phyloP scores from a whole-genome alignment of 495 filamentous ascomycete genomes.

The Penicillium flavigenum region DNA sequence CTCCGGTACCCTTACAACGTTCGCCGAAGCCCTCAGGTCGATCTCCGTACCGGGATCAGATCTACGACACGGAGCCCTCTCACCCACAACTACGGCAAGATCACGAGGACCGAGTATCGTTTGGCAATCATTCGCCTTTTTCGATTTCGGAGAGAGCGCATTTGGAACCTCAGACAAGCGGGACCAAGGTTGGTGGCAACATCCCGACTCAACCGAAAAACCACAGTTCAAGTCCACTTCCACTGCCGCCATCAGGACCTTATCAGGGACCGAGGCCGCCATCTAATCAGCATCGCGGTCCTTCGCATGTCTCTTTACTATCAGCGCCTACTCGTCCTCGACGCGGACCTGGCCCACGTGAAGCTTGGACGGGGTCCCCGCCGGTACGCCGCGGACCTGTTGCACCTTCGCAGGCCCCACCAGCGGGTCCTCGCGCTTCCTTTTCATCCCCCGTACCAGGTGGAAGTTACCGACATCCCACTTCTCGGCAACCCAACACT shows the following conservation, averaged over 20 bases:
- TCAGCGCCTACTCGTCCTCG: slow-evolving; percentile 62
- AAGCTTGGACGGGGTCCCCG: slow-evolving; percentile 38
- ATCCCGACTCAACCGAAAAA: slow-evolving; percentile 41
- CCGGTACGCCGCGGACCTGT: slow-evolving; percentile 40
- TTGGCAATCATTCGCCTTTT: slow-evolving; percentile 1
- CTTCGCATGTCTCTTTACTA: slow-evolving; percentile 48
- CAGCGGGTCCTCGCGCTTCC: slow-evolving; percentile 45
- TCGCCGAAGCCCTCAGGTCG: slow-evolving; percentile 10
- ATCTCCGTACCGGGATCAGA: slow-evolving; percentile 17
- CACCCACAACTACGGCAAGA: neutral
- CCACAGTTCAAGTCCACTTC: slow-evolving; percentile 35
- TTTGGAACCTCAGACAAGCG: slow-evolving; percentile 12
- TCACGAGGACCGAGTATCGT: neutral
- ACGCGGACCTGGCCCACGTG: slow-evolving; percentile 43
- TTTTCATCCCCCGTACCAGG: slow-evolving; percentile 31
- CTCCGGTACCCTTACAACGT: slow-evolving; percentile 12
- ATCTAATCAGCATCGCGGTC: slow-evolving; percentile 48
- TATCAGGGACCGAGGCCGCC: slow-evolving; percentile 46
- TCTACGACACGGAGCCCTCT: slow-evolving; percentile 5
- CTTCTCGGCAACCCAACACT: slow-evolving; percentile 49
- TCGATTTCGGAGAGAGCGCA: slow-evolving; percentile 8
- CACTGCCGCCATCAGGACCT: slow-evolving; percentile 48
- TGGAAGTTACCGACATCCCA: slow-evolving; percentile 39
- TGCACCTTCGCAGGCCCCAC: slow-evolving; percentile 34
- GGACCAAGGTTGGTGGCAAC: slow-evolving; percentile 15